These are phyloP conservation scores for Penicillium sp. DNA, from an alignment of 2,329 filamentous ascomycete species.

Conservation along the genomic window DNA sequence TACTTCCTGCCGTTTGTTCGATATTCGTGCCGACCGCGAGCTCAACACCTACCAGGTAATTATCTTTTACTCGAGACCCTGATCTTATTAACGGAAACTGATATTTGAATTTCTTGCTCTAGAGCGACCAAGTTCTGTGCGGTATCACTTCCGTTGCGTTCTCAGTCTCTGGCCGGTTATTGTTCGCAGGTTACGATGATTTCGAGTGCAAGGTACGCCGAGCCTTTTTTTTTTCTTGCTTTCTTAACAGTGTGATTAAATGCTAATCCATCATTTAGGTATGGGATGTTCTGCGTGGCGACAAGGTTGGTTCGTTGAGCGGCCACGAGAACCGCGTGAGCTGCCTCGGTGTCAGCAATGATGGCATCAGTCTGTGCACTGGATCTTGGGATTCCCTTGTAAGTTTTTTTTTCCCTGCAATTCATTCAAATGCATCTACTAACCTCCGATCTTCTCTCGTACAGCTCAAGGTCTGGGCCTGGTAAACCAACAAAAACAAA, in stretches of 20 bases:
- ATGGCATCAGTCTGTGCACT: conserved; percentile 98
- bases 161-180: conserved; percentile 88
- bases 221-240: neutral
- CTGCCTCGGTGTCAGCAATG: conserved; percentile 97
- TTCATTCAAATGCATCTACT: conserved; percentile 4
- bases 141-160: conserved; percentile 98
- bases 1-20: conserved; percentile 93
- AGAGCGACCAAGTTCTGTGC: conserved; percentile 97
- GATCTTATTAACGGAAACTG: conserved; percentile 11
- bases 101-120: conserved; percentile 10
- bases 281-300: conserved; percentile 94
- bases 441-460: conserved; percentile 10
- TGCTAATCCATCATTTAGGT: conserved; percentile 61
- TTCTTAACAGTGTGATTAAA: neutral
- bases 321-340: conserved; percentile 99
- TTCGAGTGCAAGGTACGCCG: conserved; percentile 95
- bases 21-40: conserved; percentile 90
- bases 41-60: conserved; percentile 67
- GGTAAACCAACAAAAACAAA: conserved; percentile 51
- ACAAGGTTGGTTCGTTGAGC: conserved; percentile 94
- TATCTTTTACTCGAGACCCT: neutral
- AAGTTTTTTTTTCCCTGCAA: conserved; percentile 46
- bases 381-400: conserved; percentile 99
- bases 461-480: conserved; percentile 86
- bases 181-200: conserved; percentile 98